Conservation (phyloP, 257 asterid genomes). For the Ligustrum vulgare region DNA sequence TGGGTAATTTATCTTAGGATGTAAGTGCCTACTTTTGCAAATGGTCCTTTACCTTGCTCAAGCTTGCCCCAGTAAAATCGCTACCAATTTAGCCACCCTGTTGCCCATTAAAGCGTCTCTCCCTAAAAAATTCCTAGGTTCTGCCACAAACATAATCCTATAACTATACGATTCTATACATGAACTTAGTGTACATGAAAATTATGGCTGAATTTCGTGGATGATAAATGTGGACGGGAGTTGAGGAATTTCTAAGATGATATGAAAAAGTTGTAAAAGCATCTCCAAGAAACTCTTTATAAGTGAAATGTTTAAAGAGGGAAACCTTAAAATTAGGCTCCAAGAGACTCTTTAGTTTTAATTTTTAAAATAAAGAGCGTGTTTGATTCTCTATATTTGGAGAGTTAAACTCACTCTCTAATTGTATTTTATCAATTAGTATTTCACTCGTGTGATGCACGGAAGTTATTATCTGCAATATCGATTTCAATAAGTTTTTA, state of each 20-base stretch:
- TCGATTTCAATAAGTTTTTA: too few species aligned
- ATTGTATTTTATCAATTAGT: too few species aligned
- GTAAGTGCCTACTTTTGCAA: neutral
- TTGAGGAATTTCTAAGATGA: neutral
- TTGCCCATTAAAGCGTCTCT: neutral
- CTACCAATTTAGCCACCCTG: neutral
- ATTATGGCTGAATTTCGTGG: neutral
- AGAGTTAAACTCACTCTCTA: too few species aligned
- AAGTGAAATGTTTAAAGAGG: too few species aligned
- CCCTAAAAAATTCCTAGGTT: neutral
- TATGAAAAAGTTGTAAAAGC: too few species aligned
- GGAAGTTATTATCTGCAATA: too few species aligned
- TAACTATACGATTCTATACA: neutral
- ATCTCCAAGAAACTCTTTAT: too few species aligned
- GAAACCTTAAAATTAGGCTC: too few species aligned
- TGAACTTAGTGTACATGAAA: neutral
- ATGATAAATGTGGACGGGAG: neutral
- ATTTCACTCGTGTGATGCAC: too few species aligned
- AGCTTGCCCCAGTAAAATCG: neutral
- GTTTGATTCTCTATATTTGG: too few species aligned
- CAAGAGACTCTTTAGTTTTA: too few species aligned
- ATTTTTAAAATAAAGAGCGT: too few species aligned
- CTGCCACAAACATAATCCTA: neutral
- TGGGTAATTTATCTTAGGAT: neutral
- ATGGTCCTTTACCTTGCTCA: neutral